phyloP scores from a whole-genome alignment of 2,329 filamentous ascomycete genomes.

The Fusarium nematophilum region DNA sequence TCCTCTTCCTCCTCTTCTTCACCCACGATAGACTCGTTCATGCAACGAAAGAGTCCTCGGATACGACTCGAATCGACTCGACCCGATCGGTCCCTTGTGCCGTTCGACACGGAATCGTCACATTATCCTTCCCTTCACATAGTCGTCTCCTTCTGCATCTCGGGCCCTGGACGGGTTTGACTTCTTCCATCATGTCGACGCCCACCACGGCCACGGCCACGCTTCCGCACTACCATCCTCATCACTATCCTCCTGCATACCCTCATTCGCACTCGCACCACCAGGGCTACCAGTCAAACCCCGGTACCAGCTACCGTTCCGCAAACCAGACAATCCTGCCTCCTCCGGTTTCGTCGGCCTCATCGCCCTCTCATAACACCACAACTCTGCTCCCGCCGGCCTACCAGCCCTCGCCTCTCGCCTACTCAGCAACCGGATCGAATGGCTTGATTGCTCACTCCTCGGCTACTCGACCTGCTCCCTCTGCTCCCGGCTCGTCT shows the following conservation, averaged over 20 bases:
- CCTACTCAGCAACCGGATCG: constrained; percentile 46
- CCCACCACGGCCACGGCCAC: constrained; percentile 81
- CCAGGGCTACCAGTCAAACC: constrained; percentile 44
- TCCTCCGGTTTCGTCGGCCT: constrained; percentile 45
- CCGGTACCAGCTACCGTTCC: constrained; percentile 46
- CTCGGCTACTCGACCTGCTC: constrained; percentile 43
- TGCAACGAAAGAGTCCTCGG: constrained; percentile 21
- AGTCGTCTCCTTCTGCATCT: constrained; percentile 24
- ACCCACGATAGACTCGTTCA: constrained; percentile 21
- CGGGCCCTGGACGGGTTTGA: constrained; percentile 42
- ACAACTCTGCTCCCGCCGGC: constrained; percentile 39
- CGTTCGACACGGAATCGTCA: constrained; percentile 33
- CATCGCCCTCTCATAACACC: constrained; percentile 41
- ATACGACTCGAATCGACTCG: constrained; percentile 26
- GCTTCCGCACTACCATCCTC: constrained; percentile 74
- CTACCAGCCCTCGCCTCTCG: constrained; percentile 45
- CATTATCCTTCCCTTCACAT: constrained; percentile 13
- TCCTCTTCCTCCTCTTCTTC: constrained; percentile 35
- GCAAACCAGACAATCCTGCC: constrained; percentile 43
- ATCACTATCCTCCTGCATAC: constrained; percentile 69
- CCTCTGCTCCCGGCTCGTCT: constrained; percentile 47
- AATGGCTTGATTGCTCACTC: constrained; percentile 49
- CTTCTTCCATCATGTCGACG: constrained; percentile 74
- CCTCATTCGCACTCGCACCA: constrained; percentile 54
- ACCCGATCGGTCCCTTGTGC: constrained; percentile 28